Evolutionary conservation across 2,329 filamentous ascomycete genomes (phyloP).

Genomic region (Hypoxylon sp.): DNA sequence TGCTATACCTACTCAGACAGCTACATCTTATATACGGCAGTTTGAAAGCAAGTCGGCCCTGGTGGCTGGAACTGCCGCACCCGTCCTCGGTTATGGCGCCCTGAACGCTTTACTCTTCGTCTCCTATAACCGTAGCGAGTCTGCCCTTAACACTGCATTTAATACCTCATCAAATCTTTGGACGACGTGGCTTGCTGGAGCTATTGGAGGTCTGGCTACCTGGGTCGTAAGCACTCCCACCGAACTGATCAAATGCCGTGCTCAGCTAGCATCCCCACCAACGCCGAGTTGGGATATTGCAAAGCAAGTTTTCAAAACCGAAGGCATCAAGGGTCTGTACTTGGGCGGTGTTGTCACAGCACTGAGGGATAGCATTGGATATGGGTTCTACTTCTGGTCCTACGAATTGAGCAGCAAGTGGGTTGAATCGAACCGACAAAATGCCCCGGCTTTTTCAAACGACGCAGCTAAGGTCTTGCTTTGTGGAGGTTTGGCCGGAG

Average conservation of each 20-base stretch:
- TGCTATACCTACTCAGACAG: slow-evolving; percentile 34
- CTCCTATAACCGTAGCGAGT: slow-evolving; percentile 86
- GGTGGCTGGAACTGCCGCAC: slow-evolving; percentile 77
- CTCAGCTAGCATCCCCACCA: slow-evolving; percentile 67
- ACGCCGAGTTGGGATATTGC: slow-evolving; percentile 71
- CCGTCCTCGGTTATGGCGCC: slow-evolving; percentile 87
- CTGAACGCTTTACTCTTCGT: slow-evolving; percentile 91
- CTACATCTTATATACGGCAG: slow-evolving; percentile 43
- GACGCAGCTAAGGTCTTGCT: slow-evolving; percentile 73
- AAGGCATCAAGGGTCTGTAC: slow-evolving; percentile 77
- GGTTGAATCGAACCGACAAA: slow-evolving; percentile 49
- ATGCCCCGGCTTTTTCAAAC: slow-evolving; percentile 44
- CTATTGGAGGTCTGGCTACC: slow-evolving; percentile 81
- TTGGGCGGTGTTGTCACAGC: slow-evolving; percentile 83
- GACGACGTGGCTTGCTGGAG: slow-evolving; percentile 81
- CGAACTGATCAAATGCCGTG: slow-evolving; percentile 88
- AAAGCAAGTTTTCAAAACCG: slow-evolving; percentile 63
- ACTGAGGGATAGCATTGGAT: slow-evolving; percentile 86
- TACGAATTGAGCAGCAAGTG: slow-evolving; percentile 79
- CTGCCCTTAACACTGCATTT: slow-evolving; percentile 59
- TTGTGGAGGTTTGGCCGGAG: slow-evolving; percentile 86
- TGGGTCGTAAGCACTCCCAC: slow-evolving; percentile 89
- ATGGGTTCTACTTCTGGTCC: slow-evolving; percentile 96
- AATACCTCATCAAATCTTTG: slow-evolving; percentile 58
- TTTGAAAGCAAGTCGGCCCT: slow-evolving; percentile 52